Evolutionary conservation across 257 asterid genomes (phyloP).

Genomic region (Capsicum rhomboideum): DNA sequence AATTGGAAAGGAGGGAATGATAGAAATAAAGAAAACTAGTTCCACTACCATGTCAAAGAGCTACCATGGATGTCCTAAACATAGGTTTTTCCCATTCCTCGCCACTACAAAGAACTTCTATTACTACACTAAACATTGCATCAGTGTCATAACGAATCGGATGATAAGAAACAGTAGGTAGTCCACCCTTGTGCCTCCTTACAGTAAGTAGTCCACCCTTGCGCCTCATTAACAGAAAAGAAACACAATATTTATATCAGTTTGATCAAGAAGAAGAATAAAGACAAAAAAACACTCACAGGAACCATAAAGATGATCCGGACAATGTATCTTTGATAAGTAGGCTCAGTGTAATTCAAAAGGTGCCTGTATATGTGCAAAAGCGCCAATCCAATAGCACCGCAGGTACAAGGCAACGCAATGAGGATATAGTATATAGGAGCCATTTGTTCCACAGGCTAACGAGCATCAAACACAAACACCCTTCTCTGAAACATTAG

Average conservation of each 20-base stretch:
- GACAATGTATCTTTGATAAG: conserved; percentile 87
- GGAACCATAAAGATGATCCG: conserved; percentile 99
- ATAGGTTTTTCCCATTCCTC: neutral
- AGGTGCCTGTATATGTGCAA: conserved; percentile 82
- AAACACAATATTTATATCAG: neutral
- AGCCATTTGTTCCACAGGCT: conserved; percentile 41
- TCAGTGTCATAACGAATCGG: neutral
- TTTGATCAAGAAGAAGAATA: neutral
- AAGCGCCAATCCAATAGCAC: conserved; percentile 69
- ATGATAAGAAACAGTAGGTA: neutral
- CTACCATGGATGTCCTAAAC: neutral
- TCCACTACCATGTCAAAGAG: neutral
- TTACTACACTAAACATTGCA: neutral
- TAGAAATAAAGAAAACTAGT: neutral
- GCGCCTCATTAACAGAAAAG: neutral
- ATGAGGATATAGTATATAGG: conserved; percentile 63
- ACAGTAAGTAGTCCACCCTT: neutral
- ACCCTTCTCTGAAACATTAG: neutral
- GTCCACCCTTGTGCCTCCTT: neutral
- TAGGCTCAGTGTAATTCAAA: conserved; percentile 91
- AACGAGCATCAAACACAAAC: conserved; percentile 3
- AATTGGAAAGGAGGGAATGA: neutral
- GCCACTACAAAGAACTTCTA: neutral
- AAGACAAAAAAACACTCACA: conserved; percentile 40
- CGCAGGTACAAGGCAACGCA: conserved; percentile 86